Conservation (phyloP, 768 basidiomycete species). For the Coprinopsis marcescibilis region DNA sequence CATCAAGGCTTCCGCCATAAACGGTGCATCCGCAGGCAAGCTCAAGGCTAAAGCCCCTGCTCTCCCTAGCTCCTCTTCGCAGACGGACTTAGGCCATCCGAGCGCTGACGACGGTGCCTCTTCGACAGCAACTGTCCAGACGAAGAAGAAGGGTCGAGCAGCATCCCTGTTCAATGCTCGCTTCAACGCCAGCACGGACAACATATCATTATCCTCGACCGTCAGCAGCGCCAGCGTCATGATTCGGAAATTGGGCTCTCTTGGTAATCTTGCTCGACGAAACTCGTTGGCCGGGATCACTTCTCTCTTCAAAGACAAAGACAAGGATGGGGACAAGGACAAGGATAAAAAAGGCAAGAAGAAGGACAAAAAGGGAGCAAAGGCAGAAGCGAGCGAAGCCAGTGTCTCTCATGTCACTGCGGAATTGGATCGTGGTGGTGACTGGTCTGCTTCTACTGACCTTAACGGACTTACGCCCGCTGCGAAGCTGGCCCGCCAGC, state of each 20-base stretch:
- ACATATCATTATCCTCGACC: conserved; percentile 91
- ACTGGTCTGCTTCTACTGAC: conserved; percentile 54
- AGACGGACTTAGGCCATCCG: conserved; percentile 21
- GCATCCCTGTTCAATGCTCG: conserved; percentile 83
- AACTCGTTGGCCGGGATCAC: conserved; percentile 91
- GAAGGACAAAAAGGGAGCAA: conserved; percentile 53
- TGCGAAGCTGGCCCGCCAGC: conserved; percentile 83
- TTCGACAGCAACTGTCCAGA: conserved; percentile 39
- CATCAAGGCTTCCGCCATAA: conserved; percentile 37
- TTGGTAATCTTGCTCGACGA: conserved; percentile 83
- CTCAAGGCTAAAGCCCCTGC: conserved; percentile 30
- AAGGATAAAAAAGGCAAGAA: conserved; percentile 27
- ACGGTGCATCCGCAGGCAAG: conserved; percentile 20
- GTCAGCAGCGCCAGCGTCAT: conserved; percentile 94
- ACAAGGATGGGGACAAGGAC: conserved; percentile 40
- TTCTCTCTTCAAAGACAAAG: conserved; percentile 88
- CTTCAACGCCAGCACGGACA: conserved; percentile 84
- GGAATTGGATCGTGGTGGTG: conserved; percentile 65
- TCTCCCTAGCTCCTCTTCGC: conserved; percentile 18
- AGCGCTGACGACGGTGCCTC: conserved; percentile 31
- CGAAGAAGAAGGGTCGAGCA: conserved; percentile 69
- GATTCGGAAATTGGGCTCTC: conserved; percentile 89
- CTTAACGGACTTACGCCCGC: conserved; percentile 83
- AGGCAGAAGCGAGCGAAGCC: conserved; percentile 61
- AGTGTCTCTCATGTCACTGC: conserved; percentile 78